Base-by-base conservation (phyloP, 768 basidiomycete genomes). In the Amanita muscaria region DNA sequence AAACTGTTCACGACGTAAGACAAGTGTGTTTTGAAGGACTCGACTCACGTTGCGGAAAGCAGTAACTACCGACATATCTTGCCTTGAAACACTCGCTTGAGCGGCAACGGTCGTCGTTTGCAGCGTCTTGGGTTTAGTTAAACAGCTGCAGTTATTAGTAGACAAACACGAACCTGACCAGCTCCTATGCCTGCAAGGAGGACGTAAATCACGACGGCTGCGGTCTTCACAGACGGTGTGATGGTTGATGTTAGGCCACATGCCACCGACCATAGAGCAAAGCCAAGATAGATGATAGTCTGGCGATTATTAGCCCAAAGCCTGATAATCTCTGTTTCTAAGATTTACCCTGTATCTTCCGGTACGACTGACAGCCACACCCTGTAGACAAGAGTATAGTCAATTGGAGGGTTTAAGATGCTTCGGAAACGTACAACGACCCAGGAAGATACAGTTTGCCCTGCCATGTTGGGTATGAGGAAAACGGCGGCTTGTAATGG, bases 171-270 rank as follows among this genome's bases (percentile, higher is more conserved):
- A 51, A 72, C 70, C 56, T 76, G 72, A 5, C 83, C 83, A 16
- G 79, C 76, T 1, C 82, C 83, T 3, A 70, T 51, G 2, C 79
- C 81, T 3, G 71, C 67, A 1, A 86, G 56, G 7, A 82, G 47
- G 71, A 83, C 79, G 49, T 65, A 83, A 1, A 82, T 60, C 1
- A 82, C 74, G 15, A 83, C 58, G 2, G 74, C 62, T 0, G 66
- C 73, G 41, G 74, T 66, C 0, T 65, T 50, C 0, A 80, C 74
- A 4, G 63, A 58, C 1, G 65, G 64, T 1, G 63, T 73, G 30
- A 86, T 67, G 0, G 79, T 83, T 2, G 83, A 82, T n/a, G 87
- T 57, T 22, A 79, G 70, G 1, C 85, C 86, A 44, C 79, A 77
- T 1, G 77, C 83, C 27, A 88, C 62, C 0, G 82, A 72, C 81